These are phyloP conservation scores for Ogataea corticis DNA, from an alignment of 805 yeast genomes.

Conservation along the genomic window DNA sequence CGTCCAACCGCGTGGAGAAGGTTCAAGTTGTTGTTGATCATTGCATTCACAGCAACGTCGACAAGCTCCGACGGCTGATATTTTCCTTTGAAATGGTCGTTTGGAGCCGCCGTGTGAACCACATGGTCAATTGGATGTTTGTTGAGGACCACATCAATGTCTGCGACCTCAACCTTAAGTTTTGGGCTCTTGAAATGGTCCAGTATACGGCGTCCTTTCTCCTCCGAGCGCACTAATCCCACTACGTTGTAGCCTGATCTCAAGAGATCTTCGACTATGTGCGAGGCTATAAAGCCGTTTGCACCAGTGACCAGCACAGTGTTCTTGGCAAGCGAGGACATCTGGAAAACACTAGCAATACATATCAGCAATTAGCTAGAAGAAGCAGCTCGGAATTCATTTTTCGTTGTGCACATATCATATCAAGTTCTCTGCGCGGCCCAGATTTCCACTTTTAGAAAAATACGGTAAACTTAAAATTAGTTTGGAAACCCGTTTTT, in stretches of 20 bases:
- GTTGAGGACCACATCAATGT: not conserved
- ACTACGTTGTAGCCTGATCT: not conserved
- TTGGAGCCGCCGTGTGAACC: not conserved
- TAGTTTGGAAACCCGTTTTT: too few relatives aligned
- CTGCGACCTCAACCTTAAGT: not conserved
- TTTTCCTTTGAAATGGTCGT: not conserved
- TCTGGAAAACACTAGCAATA: too few relatives aligned
- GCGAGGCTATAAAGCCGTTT: constrained; percentile 13
- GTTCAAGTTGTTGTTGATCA: constrained; percentile 47
- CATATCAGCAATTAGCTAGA: too few relatives aligned
- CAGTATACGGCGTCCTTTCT: not conserved
- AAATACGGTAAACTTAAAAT: too few relatives aligned
- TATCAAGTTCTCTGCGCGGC: too few relatives aligned
- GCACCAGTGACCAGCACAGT: constrained; percentile 15
- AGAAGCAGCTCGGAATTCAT: too few relatives aligned
- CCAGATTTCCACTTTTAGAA: too few relatives aligned
- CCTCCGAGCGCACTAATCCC: not conserved
- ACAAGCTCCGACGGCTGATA: not conserved
- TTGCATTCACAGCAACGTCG: constrained; percentile 33
- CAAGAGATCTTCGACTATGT: not conserved
- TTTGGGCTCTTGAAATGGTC: not conserved
- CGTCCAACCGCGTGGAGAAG: constrained; percentile 42
- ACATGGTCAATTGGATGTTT: not conserved
- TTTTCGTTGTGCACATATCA: too few relatives aligned
- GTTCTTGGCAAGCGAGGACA: too few relatives aligned